Evolutionary conservation across 2,329 filamentous ascomycete genomes (phyloP).

Genomic region (Neoarthrinium moseri): DNA sequence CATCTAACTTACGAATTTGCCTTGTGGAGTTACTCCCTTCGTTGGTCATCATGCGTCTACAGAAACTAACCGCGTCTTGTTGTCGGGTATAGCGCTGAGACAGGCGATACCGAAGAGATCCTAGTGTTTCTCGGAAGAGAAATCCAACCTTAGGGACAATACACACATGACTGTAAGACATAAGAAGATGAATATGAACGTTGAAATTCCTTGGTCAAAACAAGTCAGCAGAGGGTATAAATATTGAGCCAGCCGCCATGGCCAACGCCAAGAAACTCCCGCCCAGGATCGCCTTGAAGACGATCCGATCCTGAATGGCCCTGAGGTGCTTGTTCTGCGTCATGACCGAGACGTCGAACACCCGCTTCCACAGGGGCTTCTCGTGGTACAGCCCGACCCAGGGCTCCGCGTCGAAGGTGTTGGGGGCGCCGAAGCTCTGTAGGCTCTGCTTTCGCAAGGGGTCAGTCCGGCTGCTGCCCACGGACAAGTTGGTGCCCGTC

Average conservation of each 20-base stretch:
- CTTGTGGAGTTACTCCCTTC: no score
- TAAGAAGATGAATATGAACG: no score
- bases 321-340: slow-evolving; percentile 30
- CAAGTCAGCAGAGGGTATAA: slow-evolving; percentile 24
- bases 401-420: slow-evolving; percentile 28
- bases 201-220: no score
- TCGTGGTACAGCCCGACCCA: slow-evolving; percentile 27
- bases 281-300: slow-evolving; percentile 32
- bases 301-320: slow-evolving; percentile 31
- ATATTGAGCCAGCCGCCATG: slow-evolving; percentile 27
- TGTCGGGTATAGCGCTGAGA: no score
- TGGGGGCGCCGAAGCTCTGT: slow-evolving; percentile 32
- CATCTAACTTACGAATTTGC: no score
- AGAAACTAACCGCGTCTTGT: no score
- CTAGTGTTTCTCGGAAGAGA: no score
- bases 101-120: no score
- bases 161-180: no score
- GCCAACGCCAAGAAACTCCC: slow-evolving; percentile 27
- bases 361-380: slow-evolving; percentile 22
- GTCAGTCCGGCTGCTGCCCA: slow-evolving; percentile 15
- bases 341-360: slow-evolving; percentile 27
- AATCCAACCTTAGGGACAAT: no score
- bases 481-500: background rate
- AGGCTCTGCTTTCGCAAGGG: slow-evolving; percentile 25
- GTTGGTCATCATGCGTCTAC: no score